Evolutionary conservation across 345 rosid genomes (phyloP), one percentile per base, ranked within the genome.

Genomic region (Aegle marmelos): DNA sequence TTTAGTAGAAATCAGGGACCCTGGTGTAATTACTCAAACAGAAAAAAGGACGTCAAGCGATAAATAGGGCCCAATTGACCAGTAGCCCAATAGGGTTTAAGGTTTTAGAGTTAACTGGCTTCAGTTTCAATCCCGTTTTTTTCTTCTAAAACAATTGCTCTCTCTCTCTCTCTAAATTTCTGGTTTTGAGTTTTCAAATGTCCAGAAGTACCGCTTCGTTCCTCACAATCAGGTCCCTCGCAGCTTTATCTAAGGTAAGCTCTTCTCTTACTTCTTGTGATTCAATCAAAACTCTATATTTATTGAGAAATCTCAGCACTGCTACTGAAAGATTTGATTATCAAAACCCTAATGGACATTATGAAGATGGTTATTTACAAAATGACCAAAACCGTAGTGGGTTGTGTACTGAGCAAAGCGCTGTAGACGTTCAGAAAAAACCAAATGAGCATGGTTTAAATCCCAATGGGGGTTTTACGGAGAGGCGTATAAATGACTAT

Each of bases 321-420:
- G 90, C 89, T 8, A 78, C 88, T 25, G 82, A 90, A 86, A 86
- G 89, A 79, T 87, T 77, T 67, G 88, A 89, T 73, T 74, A 82
- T 62, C 74, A 54, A 36, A 74, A 69, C 78, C 57, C 84, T 67
- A 70, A 54, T 24, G 83, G 68, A 1, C 34, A 70, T 60, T 50
- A 16, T 1, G 6, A 16, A 14, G 84, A 86, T 19, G 39, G 82
- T 72, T 74, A 65, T 67, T 64, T 63, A 3, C 60, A 79, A 70
- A 22, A 48, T 59, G 71, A 50, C 39, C 82, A 80, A 60, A 69
- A 56, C 77, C 74, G 80, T 34, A 36, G 39, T 77, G 84, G 65
- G 31, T 64, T 36, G 39, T 71, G n/a, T 27, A 21, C 33, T 16
- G 77, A 22, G 68, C 69, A 72, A 70, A 84, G 78, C 77, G 75